phyloP scores from a whole-genome alignment of 495 filamentous ascomycete species.

The Penicillium arizonense region DNA sequence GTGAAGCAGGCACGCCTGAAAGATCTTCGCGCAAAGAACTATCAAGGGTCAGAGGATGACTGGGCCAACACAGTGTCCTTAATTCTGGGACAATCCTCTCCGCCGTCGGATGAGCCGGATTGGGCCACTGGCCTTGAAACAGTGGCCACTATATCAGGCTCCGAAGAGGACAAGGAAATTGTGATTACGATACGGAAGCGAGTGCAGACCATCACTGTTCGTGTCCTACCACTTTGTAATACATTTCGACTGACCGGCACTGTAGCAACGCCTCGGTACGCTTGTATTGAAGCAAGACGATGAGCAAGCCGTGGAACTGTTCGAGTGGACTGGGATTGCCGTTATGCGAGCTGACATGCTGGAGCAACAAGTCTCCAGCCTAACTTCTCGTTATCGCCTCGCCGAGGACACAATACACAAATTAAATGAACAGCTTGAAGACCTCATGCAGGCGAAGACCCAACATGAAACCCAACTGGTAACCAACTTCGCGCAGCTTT shows the following conservation, averaged over 20 bases:
- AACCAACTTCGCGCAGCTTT: conserved; percentile 64
- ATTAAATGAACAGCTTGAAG: conserved; percentile 58
- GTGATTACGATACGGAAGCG: conserved; percentile 55
- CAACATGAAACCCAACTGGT: conserved; percentile 70
- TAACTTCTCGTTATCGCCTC: conserved; percentile 42
- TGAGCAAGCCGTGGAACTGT: conserved; percentile 64
- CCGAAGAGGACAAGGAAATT: conserved; percentile 35
- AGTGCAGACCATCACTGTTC: conserved; percentile 56
- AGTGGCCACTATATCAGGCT: conserved; percentile 29
- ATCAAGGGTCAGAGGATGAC: conserved; percentile 52
- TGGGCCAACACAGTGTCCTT: conserved; percentile 52
- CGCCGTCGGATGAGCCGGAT: conserved; percentile 8
- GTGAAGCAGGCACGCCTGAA: conserved; percentile 47
- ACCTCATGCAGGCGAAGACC: conserved; percentile 62
- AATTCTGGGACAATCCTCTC: conserved; percentile 26
- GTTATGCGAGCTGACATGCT: conserved; percentile 40
- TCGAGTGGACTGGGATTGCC: conserved; percentile 67
- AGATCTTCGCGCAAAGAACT: conserved; percentile 51
- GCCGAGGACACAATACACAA: conserved; percentile 49
- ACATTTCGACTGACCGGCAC: conserved; percentile 1
- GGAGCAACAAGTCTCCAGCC: conserved; percentile 41
- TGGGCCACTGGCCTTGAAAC: conserved; percentile 31
- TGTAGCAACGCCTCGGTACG: conserved; percentile 68
- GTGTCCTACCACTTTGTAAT: conserved; percentile 6
- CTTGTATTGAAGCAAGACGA: conserved; percentile 60